Base-by-base conservation (phyloP, 306 rosid species). In the Vigna angularis region DNA sequence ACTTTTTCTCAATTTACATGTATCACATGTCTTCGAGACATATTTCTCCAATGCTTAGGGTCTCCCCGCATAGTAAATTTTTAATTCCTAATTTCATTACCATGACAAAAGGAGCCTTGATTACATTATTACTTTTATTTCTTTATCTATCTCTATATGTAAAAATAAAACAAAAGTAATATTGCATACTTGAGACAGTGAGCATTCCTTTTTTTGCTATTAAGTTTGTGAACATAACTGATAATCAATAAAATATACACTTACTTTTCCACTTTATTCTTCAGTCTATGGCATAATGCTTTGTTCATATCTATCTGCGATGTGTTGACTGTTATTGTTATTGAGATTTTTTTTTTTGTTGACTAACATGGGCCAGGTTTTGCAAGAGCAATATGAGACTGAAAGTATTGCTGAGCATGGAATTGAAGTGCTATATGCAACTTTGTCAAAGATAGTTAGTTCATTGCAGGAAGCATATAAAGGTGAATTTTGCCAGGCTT, bases 381-480 rank as follows among this genome's bases (percentile, higher is more conserved):
- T 96, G 80, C 85, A 86, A 81, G 91, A 91, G 83, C 87, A 87
- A 73, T 50, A 83, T 83, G 97, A 89, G 83, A 17, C 77, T 71
- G 94, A 87, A 65, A 87, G 77, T 68, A 56, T 74, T 76, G 78
- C 86, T 79, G 89, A 85, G 82, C 86, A 86, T 16, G 97, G 96
- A 76, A 80, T 76, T 42, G 87, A 84, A 77, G 56, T 96, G 36
- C 82, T 96, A 24, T 74, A 80, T 62, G 79, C 83, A 69, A 89
- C 96, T 57, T 48, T 93, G 88, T 79, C 89, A 51, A 93, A 87
- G 88, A 86, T 93, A 36, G 86, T 88, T 82, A 78, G 80, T 45
- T 83, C 88, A 62, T 79, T 93, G 75, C 91, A 87, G 85, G 88
- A 88, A 79, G 89, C 93, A 70, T 90, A 96, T 83, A 78, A 84